Evolutionary conservation across 441 rosid species (phyloP), one percentile per base, ranked within the genome.

Genomic region (Omphalea diandra): DNA sequence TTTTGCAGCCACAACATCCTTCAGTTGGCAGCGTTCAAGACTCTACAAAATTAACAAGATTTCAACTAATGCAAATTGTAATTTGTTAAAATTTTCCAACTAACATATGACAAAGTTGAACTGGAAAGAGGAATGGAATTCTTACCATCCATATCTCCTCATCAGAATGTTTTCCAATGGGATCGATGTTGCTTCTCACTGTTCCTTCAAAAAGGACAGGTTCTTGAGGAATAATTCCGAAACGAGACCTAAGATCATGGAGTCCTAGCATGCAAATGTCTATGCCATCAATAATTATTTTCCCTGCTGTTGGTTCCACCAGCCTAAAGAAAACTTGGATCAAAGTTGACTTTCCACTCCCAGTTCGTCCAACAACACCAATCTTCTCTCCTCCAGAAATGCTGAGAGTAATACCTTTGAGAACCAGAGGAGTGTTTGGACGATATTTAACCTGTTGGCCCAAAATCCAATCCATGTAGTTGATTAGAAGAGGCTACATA

Each of bases 171-270:
- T 83, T 83, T 64, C 92, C 93, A 31, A 84, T 71, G 4, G 98
- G 98, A 78, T 94, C 98, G 31, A 94, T 76, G 77, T 94, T 91
- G 81, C 93, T 91, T 73, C 98, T 85, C 4, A 94, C 94, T 0
- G 98, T 94, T 70, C 98, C 97, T 83, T 94, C 98, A 36, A 94
- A 94, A 47, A 94, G 93, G 69, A 94, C 97, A 56, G 97, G 98
- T 40, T 94, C 98, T 79, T 94, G 98, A 65, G 97, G 97, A 73
- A 94, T 91, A 83, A 91, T 94, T 43, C 98, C 95, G 31, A 94
- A 94, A 67, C 97, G 85, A 60, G 98, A 90, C 76, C 98, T 82
- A 8, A 94, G 92, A 80, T 91, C 90, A 49, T 94, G 98, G 59
- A 94, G 93, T 57, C 98, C 98, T 2, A 94, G 75, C 73, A 56